Conservation (phyloP, 2,329 filamentous ascomycete species). For the Pyrenochaeta sp. region DNA sequence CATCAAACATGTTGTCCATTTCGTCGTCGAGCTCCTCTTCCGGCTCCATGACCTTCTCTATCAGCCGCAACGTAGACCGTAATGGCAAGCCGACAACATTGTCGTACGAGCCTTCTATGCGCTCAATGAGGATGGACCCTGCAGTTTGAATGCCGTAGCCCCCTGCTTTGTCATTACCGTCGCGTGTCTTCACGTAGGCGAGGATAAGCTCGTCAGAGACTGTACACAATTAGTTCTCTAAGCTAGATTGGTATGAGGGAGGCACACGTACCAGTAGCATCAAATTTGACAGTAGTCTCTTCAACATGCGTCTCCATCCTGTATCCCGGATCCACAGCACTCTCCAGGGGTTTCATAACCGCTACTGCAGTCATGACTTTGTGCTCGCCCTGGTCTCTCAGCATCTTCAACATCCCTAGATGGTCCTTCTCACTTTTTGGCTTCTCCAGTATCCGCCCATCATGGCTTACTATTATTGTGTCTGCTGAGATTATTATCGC, state of each 20-base stretch:
- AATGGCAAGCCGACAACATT: slow-evolving; percentile 94
- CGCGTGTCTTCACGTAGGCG: slow-evolving; percentile 81
- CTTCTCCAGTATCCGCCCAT: slow-evolving; percentile 88
- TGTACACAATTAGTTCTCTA: slow-evolving; percentile 21
- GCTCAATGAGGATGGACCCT: slow-evolving; percentile 85
- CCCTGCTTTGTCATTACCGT: slow-evolving; percentile 95
- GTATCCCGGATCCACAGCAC: slow-evolving; percentile 86
- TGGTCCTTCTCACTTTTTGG: slow-evolving; percentile 84
- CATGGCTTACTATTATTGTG: slow-evolving; percentile 81
- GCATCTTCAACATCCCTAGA: slow-evolving; percentile 79
- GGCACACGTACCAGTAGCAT: slow-evolving; percentile 58
- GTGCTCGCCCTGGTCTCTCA: slow-evolving; percentile 80
- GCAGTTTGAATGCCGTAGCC: slow-evolving; percentile 94
- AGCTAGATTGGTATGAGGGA: neutral
- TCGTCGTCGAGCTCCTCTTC: slow-evolving; percentile 57
- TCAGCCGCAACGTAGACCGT: slow-evolving; percentile 77
- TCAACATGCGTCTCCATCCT: slow-evolving; percentile 81
- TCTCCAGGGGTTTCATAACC: slow-evolving; percentile 81
- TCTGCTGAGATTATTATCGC: slow-evolving; percentile 89
- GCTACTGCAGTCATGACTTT: slow-evolving; percentile 87
- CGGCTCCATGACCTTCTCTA: slow-evolving; percentile 85
- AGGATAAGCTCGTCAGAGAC: slow-evolving; percentile 84
- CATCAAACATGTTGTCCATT: slow-evolving; percentile 57
- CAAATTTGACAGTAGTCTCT: slow-evolving; percentile 92
- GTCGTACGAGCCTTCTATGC: slow-evolving; percentile 87